A percentile compares a stretch with the other conserved stretches of the same genome.
These are phyloP conservation scores for Vanrija pseudolonga DNA, from an alignment of 1,284 basidiomycete species.

Conservation along the genomic window DNA sequence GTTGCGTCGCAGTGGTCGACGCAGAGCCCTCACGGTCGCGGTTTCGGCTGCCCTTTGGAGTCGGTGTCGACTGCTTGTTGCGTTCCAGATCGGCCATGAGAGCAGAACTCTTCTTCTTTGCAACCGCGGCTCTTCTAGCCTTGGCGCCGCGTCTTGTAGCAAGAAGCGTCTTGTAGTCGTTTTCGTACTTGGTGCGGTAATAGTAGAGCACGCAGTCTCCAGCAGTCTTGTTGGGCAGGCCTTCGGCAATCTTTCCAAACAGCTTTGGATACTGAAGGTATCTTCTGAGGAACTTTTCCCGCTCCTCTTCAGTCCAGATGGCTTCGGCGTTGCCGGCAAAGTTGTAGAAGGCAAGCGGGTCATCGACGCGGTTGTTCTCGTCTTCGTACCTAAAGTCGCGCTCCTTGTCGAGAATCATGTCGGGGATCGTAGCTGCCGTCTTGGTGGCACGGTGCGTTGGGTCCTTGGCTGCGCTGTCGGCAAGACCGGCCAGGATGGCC, in stretches of 20 bases:
- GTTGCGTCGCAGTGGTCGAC: constrained; percentile 8
- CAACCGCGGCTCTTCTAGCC: constrained; percentile 54
- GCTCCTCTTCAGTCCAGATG: constrained; percentile 81
- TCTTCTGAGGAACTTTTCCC: constrained; percentile 70
- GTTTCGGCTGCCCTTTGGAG: neutral
- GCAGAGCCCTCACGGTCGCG: constrained; percentile 7
- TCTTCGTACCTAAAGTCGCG: constrained; percentile 68
- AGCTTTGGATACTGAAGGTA: constrained; percentile 88
- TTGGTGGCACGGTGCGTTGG: constrained; percentile 78
- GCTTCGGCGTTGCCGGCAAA: constrained; percentile 66
- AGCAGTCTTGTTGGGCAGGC: constrained; percentile 77
- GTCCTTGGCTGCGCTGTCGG: constrained; percentile 87
- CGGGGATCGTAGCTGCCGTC: constrained; percentile 86
- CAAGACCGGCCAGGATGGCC: constrained; percentile 88
- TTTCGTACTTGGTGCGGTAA: constrained; percentile 89
- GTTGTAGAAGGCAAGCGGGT: constrained; percentile 75
- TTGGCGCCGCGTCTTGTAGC: constrained; percentile 54
- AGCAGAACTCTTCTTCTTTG: constrained; percentile 40
- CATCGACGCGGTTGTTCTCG: constrained; percentile 72
- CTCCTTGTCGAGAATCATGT: constrained; percentile 75
- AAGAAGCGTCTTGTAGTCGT: constrained; percentile 67
- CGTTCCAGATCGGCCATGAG: constrained; percentile 39
- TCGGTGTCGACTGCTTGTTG: constrained; percentile 24
- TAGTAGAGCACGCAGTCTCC: constrained; percentile 90
- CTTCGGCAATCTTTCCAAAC: constrained; percentile 73